A percentile compares a stretch with the other conserved stretches of the same genome.
phyloP scores from a whole-genome alignment of 768 basidiomycete species.

The Mycena vulgaris region DNA sequence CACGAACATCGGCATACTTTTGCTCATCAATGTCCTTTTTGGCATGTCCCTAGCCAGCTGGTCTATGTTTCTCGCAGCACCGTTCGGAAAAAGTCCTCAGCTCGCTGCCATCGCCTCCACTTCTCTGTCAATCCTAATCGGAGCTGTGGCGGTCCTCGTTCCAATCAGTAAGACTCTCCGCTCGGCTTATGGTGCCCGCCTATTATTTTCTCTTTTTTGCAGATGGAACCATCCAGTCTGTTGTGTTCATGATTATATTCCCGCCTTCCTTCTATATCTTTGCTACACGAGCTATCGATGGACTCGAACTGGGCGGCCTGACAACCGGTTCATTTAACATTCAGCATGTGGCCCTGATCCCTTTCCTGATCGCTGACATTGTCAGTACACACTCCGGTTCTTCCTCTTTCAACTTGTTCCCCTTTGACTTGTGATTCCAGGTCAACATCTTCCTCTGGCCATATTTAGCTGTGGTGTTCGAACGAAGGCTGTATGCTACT shows the following conservation, averaged over 20 bases:
- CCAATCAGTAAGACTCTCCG: constrained; percentile 52
- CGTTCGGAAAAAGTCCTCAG: constrained; percentile 82
- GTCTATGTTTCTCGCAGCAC: constrained; percentile 79
- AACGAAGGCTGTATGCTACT: constrained; percentile 75
- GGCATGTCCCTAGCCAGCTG: constrained; percentile 79
- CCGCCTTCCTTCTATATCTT: constrained; percentile 86
- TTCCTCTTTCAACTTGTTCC: too few relatives aligned
- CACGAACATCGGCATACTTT: constrained; percentile 71
- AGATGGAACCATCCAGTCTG: constrained; percentile 39
- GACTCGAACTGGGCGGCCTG: constrained; percentile 73
- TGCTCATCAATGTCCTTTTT: constrained; percentile 77
- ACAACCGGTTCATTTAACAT: constrained; percentile 70
- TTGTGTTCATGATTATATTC: constrained; percentile 76
- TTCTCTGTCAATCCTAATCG: constrained; percentile 75
- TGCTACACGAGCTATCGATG: constrained; percentile 75
- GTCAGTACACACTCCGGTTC: too few relatives aligned
- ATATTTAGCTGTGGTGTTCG: constrained; percentile 71
- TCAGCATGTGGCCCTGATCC: constrained; percentile 65
- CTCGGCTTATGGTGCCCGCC: too few relatives aligned
- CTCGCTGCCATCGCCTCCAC: constrained; percentile 78
- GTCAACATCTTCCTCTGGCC: constrained; percentile 85
- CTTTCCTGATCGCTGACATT: constrained; percentile 73
- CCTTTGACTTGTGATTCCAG: constrained; percentile 60
- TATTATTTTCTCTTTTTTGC: too few relatives aligned
- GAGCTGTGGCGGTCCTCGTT: constrained; percentile 75